phyloP scores from a whole-genome alignment of 2,329 filamentous ascomycete genomes.

The Rhinocladiella mackenziei region DNA sequence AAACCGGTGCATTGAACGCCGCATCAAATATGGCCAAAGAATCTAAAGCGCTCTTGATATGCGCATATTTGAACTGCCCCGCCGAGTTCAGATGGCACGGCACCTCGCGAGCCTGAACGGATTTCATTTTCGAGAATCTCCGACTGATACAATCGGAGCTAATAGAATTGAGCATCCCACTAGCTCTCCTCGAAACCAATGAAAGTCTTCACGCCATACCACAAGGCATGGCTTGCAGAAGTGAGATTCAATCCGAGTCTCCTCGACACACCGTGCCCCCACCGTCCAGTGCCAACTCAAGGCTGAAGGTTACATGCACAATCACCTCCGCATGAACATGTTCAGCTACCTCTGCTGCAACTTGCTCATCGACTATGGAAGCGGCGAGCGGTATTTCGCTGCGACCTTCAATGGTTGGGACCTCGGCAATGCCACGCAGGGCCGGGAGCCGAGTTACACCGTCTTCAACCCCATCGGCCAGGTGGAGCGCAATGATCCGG shows the following conservation, averaged over 20 bases:
- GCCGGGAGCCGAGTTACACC: constrained; percentile 51
- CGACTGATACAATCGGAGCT: constrained; percentile 45
- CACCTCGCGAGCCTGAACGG: constrained; percentile 46
- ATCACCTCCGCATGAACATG: constrained; percentile 50
- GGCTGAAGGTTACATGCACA: constrained; percentile 51
- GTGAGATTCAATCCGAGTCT: constrained; percentile 43
- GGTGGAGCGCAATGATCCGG: constrained; percentile 71
- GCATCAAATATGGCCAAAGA: constrained; percentile 46
- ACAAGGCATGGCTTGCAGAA: constrained; percentile 45
- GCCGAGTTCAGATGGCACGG: constrained; percentile 51
- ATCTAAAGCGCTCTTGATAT: constrained; percentile 42
- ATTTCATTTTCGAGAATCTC: constrained; percentile 48
- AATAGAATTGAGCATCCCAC: constrained; percentile 47
- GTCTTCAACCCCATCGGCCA: constrained; percentile 75
- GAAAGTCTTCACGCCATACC: constrained; percentile 52
- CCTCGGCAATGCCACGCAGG: constrained; percentile 50
- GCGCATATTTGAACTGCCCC: constrained; percentile 46
- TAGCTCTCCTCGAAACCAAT: constrained; percentile 46
- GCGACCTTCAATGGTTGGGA: constrained; percentile 42
- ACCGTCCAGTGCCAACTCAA: constrained; percentile 47
- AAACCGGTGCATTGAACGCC: constrained; percentile 47
- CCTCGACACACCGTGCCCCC: constrained; percentile 40
- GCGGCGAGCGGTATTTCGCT: constrained; percentile 50
- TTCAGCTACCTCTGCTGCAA: constrained; percentile 48
- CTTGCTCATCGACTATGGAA: constrained; percentile 48